These are phyloP conservation scores for Eimeria acervulina DNA, from an alignment of 169 alveolate genomes.

Conservation along the genomic window DNA sequence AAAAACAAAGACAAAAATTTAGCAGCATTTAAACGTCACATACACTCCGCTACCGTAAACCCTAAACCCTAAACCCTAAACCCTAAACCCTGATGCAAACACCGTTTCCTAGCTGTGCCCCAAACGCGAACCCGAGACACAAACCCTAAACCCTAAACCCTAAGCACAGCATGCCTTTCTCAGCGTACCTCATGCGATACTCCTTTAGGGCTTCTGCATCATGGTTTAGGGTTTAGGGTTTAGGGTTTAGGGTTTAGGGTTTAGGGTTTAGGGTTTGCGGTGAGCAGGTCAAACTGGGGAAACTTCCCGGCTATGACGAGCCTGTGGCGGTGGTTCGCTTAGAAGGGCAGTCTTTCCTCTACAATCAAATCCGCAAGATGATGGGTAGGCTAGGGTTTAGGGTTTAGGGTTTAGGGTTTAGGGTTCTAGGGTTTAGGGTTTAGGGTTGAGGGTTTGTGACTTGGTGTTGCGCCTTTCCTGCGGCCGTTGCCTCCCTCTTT, in stretches of 20 bases:
- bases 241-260: constrained; percentile 27
- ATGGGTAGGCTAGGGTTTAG: constrained; percentile 35
- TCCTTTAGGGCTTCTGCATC: neutral
- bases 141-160: neutral
- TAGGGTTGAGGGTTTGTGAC: neutral
- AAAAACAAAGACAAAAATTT: constrained; percentile 25
- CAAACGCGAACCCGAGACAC: neutral
- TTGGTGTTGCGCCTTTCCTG: too few species aligned
- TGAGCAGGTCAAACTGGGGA: neutral
- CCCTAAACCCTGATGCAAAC: neutral
- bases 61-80: constrained; percentile 55
- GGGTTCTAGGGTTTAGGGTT: neutral
- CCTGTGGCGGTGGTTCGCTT: neutral
- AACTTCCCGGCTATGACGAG: neutral
- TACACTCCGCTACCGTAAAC: constrained; percentile 17
- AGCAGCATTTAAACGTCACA: constrained; percentile 52
- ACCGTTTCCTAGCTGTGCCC: neutral
- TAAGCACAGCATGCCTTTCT: neutral
- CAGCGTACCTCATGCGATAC: neutral
- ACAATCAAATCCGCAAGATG: constrained; percentile 71
- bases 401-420: constrained; percentile 41
- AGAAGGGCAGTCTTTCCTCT: constrained; percentile 61
- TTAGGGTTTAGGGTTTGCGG: too few species aligned
- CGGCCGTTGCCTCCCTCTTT: too few species aligned
- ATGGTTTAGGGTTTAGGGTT: neutral